Base-by-base conservation (phyloP, 2,329 filamentous ascomycete genomes). In the Whalleya microplaca region DNA sequence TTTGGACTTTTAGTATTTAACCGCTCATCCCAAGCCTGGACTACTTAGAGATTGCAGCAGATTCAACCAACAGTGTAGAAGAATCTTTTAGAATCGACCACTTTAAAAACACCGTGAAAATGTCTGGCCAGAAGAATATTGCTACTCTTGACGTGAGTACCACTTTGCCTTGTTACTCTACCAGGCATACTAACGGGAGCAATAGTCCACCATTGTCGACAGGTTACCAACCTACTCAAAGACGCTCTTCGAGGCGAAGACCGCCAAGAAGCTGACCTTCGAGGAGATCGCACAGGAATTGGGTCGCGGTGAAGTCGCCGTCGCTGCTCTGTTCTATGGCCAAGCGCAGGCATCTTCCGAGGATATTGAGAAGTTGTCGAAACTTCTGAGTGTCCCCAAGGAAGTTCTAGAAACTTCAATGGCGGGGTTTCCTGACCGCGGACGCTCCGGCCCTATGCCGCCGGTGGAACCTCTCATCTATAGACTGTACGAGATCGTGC, bases 251-350 rank as follows among this genome's bases (percentile, higher is more conserved):
- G 81, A 85, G 37, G 91, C 90, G 63, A 97, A 96, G 76, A 87
- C 91, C 47, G 72, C 76, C 53, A 89, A 90, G 75, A 82, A 85
- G 63, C 82, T 96, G 37, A 90, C 82, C 67, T 97, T 96, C 71
- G 90, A 92, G 71, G 77, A 84, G 43, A 92, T 97, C 68, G 91
- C 85, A 49, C 76, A 86, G 64, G 80, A 86, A 27, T 81, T 96
- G 53, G 87, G 86, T 61, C 89, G 92, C 62, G 86, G 88, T 69
- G 90, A 96, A 76, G 90, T 96, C 42, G 91, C 91, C 41, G 85
- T 90, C 2, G 93, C 93, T 2, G 92, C 92, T 2, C 78, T 96
- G 61, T 97, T 97, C 82, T 96, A 96, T 73, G 93, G 93, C 27
- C 91, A 95, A 73, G 86, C 89, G 5, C 85, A 85, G 66, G 90